Evolutionary conservation across 2,329 filamentous ascomycete genomes (phyloP), one percentile per base, ranked within the genome.

Genomic region (Gremmenia infestans): DNA sequence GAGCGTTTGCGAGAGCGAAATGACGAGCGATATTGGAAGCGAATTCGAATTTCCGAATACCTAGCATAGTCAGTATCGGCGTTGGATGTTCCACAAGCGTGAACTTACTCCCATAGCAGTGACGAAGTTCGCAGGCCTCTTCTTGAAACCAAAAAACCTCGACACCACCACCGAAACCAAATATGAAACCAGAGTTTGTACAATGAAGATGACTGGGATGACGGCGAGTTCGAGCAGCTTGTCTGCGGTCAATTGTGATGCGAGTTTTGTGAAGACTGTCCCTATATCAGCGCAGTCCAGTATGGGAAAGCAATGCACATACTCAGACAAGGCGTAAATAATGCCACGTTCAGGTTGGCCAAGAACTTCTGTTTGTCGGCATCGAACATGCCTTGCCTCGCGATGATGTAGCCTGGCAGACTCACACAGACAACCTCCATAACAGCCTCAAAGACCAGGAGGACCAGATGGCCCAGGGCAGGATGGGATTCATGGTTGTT

Each of bases 41-140:
- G 94, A 97, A 74, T 99, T 99, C 36, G 93, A 97, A 72, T 99
- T 99, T 65, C 93, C 94, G 71, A 99, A 99, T 49, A 97, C 83
- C 82, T 85, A 59, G 22, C 48, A 48, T 37, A 53, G 48, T 64
- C 58, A 67, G 50, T 50, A 54, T 54, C 17, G 48, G 39, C 14
- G 15, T 9, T n/a, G 14, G 45, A 37, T n/a, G 8, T 1, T 32
- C 14, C 14, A 14, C 40, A 48, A 22, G 1, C 36, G 8, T 11
- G 40, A 25, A 72, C 78, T 62, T 76, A 85, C 85, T 49, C 89
- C 92, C 94, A 99, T 99, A 52, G 94, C 94, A 35, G 91, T 89
- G 43, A 99, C 88, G 68, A 99, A 99, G 74, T 99, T 99, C 63
- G 87, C 83, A 43, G 91, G 89, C 60, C 93, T 85, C 72, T 88